phyloP scores from a whole-genome alignment of 2,329 filamentous ascomycete genomes.

The Neopestalotiopsis sp. region DNA sequence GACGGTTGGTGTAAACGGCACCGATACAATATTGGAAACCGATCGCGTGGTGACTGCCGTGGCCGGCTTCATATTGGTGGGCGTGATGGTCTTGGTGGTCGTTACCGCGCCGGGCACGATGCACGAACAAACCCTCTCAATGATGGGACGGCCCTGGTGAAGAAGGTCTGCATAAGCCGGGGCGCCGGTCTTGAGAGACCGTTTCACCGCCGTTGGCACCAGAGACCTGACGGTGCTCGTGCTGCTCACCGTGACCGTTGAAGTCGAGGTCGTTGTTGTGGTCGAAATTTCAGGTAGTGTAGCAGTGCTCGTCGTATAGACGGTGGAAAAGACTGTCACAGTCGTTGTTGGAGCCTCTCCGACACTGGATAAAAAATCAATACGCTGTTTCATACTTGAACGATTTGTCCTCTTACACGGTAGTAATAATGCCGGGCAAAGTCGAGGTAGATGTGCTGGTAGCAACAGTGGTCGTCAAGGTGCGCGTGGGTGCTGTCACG shows the following conservation, averaged over 20 bases:
- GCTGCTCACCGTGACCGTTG: background rate
- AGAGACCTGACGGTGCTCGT: background rate
- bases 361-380: background rate
- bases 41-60: background rate
- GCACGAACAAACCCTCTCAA: background rate
- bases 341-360: background rate
- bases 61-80: background rate
- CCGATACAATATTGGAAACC: background rate
- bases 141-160: background rate
- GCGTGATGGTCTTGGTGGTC: background rate
- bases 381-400: background rate
- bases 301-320: background rate
- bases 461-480: background rate
- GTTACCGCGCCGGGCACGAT: background rate
- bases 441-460: background rate
- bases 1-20: background rate
- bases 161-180: background rate
- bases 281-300: background rate
- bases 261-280: background rate
- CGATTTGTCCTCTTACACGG: background rate
- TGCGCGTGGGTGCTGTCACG: background rate
- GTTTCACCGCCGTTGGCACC: background rate
- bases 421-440: background rate
- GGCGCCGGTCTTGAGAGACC: background rate
- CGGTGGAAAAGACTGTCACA: background rate